These are phyloP conservation scores for Pythium sukuiense DNA, from an alignment of 352 stramenopile genomes.

Conservation along the genomic window DNA sequence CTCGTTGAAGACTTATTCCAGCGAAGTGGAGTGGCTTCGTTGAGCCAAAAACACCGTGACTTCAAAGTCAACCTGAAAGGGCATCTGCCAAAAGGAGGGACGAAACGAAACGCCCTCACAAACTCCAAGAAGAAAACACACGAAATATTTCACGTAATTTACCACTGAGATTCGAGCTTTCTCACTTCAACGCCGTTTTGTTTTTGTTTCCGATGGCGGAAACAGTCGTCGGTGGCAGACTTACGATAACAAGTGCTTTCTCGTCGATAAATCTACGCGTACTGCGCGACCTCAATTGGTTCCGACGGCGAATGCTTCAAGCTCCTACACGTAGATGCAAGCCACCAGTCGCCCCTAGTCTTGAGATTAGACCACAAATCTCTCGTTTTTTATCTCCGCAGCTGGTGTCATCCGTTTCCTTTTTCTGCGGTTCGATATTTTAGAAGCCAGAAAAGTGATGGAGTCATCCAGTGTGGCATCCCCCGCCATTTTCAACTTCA, in stretches of 20 bases:
- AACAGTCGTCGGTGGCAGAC: background rate
- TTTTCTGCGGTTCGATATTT: background rate
- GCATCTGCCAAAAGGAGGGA: conserved; percentile 12
- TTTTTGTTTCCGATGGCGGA: background rate
- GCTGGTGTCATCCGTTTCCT: background rate
- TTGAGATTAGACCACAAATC: background rate
- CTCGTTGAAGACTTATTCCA: conserved; percentile 2
- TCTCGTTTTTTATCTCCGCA: background rate
- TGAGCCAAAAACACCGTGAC: conserved; percentile 12
- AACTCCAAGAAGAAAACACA: background rate
- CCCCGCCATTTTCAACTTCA: conserved; percentile 2
- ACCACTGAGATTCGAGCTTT: background rate
- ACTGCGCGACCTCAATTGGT: too few species aligned
- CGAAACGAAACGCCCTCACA: conserved; percentile 19
- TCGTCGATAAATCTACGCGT: background rate
- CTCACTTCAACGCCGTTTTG: background rate
- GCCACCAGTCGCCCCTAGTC: too few species aligned
- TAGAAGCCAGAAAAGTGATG: background rate
- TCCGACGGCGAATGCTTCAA: too few species aligned
- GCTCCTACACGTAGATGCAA: too few species aligned
- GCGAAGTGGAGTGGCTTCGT: conserved; percentile 5
- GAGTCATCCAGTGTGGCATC: background rate
- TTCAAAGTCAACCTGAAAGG: conserved; percentile 16
- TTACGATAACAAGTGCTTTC: background rate
- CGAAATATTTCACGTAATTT: conserved; percentile 20